A percentile compares a stretch with the other conserved stretches of the same genome.
Evolutionary conservation across 108 stramenopile species (phyloP).

Genomic region (Fistulifera pelliculosa): DNA sequence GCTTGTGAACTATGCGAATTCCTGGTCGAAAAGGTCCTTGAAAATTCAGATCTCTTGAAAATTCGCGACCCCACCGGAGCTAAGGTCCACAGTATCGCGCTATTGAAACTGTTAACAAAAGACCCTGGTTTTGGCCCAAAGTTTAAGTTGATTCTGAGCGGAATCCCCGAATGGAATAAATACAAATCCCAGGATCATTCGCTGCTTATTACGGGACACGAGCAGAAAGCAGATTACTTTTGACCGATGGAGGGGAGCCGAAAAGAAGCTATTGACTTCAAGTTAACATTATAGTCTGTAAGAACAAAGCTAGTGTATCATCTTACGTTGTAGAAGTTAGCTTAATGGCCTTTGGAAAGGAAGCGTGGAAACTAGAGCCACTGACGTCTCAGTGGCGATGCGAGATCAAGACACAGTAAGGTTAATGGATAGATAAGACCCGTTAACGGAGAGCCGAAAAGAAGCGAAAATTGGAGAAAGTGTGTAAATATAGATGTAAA

Average conservation of each 20-base stretch:
- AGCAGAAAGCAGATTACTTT: conserved; percentile 62
- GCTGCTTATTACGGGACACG: conserved; percentile 53
- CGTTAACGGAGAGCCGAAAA: too few relatives aligned
- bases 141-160: conserved; percentile 33
- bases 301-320: too few relatives aligned
- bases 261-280: too few relatives aligned
- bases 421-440: too few relatives aligned
- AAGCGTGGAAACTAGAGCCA: too few relatives aligned
- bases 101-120: conserved; percentile 46
- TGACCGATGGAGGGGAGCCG: conserved; percentile 38
- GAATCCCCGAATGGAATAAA: conserved; percentile 44
- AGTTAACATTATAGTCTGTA: too few relatives aligned
- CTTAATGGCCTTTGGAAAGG: too few relatives aligned
- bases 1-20: conserved; percentile 33
- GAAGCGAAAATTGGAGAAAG: too few relatives aligned
- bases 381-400: too few relatives aligned
- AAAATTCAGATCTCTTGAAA: conserved; percentile 25
- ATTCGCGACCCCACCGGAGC: conserved; percentile 41
- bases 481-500: too few relatives aligned
- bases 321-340: too few relatives aligned
- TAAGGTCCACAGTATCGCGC: conserved; percentile 52
- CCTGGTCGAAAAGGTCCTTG: conserved; percentile 36
- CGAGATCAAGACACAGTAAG: too few relatives aligned
- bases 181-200: conserved; percentile 65
- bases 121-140: conserved; percentile 66